Percentiles rank a stretch among this genome's conserved stretches.
These are phyloP conservation scores for Mycothermus thermophilus DNA, from an alignment of 495 filamentous ascomycete species.

Conservation along the genomic window DNA sequence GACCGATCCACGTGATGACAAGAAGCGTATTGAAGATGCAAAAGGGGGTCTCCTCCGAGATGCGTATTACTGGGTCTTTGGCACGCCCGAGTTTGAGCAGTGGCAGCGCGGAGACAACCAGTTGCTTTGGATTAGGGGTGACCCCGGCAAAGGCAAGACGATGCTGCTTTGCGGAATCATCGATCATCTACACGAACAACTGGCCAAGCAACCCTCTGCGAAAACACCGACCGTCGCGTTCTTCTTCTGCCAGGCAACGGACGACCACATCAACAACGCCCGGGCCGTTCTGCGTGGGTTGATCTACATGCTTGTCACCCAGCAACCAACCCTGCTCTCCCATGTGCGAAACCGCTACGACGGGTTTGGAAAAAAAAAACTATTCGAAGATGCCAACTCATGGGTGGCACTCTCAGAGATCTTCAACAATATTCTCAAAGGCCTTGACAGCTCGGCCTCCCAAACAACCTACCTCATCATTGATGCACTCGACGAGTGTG, in stretches of 20 bases:
- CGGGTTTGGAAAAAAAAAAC: not conserved
- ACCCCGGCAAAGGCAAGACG: slow-evolving; percentile 36
- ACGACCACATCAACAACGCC: slow-evolving; percentile 21
- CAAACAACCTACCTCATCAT: slow-evolving; percentile 22
- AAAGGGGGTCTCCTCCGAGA: slow-evolving; percentile 28
- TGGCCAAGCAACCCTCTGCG: not conserved
- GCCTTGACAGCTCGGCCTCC: slow-evolving; percentile 13
- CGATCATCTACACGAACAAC: too few species aligned
- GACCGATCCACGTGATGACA: slow-evolving; percentile 23
- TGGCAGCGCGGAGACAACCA: slow-evolving; percentile 18
- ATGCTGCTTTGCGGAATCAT: slow-evolving; percentile 35
- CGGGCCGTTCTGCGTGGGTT: slow-evolving; percentile 21
- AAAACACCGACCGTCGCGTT: slow-evolving; percentile 17
- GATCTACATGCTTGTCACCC: slow-evolving; percentile 17
- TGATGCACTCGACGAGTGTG: slow-evolving; percentile 40
- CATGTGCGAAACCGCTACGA: slow-evolving; percentile 18
- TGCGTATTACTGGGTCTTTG: slow-evolving; percentile 31
- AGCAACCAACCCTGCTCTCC: slow-evolving; percentile 15
- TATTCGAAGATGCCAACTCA: slow-evolving; percentile 23
- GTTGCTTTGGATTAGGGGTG: slow-evolving; percentile 12
- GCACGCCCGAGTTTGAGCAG: slow-evolving; percentile 20
- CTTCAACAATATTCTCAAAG: slow-evolving; percentile 20
- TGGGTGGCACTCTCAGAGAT: slow-evolving; percentile 20
- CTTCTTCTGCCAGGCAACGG: slow-evolving; percentile 35
- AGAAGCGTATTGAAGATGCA: slow-evolving; percentile 23